These are phyloP conservation scores for Pestalotiopsis sp. DNA, from an alignment of 2,329 filamentous ascomycete genomes.

Conservation along the genomic window DNA sequence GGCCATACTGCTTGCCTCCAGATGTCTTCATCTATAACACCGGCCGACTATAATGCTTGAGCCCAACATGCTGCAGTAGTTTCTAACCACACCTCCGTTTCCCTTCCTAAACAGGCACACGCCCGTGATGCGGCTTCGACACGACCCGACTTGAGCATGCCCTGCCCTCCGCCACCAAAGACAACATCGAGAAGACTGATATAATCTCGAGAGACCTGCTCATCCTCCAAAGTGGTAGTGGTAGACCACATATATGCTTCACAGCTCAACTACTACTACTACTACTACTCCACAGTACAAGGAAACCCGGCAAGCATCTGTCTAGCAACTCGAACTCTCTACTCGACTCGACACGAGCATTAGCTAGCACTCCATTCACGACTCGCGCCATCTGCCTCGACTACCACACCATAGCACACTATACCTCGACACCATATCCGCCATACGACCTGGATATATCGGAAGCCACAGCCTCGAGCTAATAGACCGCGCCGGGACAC, in stretches of 20 bases:
- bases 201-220: background rate
- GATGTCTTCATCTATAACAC: conserved; percentile 19
- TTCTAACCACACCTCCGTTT: conserved; percentile 20
- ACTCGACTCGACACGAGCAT: background rate
- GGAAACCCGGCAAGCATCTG: background rate
- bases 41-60: conserved; percentile 18
- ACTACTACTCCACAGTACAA: too few relatives aligned
- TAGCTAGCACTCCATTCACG: background rate
- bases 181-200: background rate
- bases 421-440: background rate
- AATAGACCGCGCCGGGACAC: background rate
- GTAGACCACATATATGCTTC: background rate
- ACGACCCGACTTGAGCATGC: conserved; percentile 1
- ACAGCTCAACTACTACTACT: background rate
- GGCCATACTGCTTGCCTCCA: conserved; percentile 13
- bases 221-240: background rate
- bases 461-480: background rate
- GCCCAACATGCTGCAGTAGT: conserved; percentile 20
- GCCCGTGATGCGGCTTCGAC: conserved; percentile 12
- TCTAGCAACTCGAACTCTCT: background rate
- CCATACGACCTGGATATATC: background rate
- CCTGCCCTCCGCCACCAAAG: background rate
- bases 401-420: background rate
- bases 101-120: conserved; percentile 15
- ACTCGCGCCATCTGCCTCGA: background rate